Percentiles rank a stretch among this genome's conserved stretches.
Conservation (phyloP, 2,329 filamentous ascomycete genomes). For the Pseudogymnoascus sp. region DNA sequence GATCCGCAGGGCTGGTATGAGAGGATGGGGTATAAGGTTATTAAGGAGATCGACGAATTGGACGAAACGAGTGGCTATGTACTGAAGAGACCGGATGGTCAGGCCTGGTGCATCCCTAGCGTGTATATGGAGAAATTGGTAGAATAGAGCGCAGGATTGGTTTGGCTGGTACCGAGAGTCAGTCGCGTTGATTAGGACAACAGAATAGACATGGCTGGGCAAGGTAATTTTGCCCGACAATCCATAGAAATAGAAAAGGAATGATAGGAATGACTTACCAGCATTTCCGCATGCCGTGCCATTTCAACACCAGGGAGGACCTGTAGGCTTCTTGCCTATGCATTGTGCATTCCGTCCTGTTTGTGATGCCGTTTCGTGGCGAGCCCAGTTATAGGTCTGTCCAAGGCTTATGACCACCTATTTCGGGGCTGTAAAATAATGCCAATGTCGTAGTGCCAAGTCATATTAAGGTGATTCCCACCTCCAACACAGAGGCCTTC, state of each 20-base stretch:
- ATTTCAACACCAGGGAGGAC: background rate
- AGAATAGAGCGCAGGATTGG: background rate
- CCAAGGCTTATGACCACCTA: background rate
- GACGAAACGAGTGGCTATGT: background rate
- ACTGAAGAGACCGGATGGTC: background rate
- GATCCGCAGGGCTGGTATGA: slow-evolving; percentile 4
- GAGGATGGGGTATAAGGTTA: slow-evolving; percentile 2
- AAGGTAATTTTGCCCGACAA: background rate
- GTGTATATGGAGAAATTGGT: slow-evolving; percentile 4
- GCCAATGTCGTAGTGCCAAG: background rate
- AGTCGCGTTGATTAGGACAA: background rate
- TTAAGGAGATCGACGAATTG: slow-evolving; percentile 5
- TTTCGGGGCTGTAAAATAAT: background rate
- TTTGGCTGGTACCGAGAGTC: background rate
- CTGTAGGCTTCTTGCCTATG: background rate
- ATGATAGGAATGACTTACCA: background rate
- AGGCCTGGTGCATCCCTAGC: slow-evolving; percentile 4
- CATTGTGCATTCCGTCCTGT: background rate
- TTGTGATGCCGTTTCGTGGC: background rate
- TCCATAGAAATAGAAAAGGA: background rate
- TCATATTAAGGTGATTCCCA: slow-evolving; percentile 7
- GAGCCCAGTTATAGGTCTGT: background rate
- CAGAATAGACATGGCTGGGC: background rate
- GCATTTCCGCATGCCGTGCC: background rate
- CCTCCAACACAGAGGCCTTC: slow-evolving; percentile 20